Conservation (phyloP, 148 eudicot species). For the Silene conica region DNA sequence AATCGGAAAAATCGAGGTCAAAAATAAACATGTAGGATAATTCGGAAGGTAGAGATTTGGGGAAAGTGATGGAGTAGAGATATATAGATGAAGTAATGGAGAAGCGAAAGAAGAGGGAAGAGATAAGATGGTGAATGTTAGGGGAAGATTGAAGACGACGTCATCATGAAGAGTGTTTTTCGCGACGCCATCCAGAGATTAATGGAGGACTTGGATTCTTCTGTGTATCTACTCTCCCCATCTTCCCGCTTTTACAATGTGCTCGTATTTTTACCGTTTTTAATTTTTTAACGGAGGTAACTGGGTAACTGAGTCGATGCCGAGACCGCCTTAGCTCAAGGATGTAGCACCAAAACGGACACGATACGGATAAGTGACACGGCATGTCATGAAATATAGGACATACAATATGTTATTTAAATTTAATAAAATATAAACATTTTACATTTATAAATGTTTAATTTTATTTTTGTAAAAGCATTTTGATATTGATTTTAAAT, state of each 20-base stretch:
- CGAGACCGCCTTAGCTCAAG: no score
- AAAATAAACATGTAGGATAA: constrained; percentile 2
- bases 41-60: background rate
- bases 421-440: no score
- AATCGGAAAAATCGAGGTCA: background rate
- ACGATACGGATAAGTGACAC: no score
- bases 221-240: background rate
- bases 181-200: background rate
- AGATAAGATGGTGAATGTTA: background rate
- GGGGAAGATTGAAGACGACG: background rate
- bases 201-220: background rate
- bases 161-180: background rate
- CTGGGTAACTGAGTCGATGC: no score
- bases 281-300: no score
- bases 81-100: background rate
- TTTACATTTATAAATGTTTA: no score
- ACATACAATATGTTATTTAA: no score
- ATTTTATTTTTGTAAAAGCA: no score
- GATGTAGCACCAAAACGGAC: no score
- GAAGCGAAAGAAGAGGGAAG: constrained; percentile 20
- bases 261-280: no score
- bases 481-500: no score
- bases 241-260: background rate
- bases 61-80: background rate
- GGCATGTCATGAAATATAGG: no score